Conservation (phyloP, 768 basidiomycete genomes). For the Galerina sulciceps region DNA sequence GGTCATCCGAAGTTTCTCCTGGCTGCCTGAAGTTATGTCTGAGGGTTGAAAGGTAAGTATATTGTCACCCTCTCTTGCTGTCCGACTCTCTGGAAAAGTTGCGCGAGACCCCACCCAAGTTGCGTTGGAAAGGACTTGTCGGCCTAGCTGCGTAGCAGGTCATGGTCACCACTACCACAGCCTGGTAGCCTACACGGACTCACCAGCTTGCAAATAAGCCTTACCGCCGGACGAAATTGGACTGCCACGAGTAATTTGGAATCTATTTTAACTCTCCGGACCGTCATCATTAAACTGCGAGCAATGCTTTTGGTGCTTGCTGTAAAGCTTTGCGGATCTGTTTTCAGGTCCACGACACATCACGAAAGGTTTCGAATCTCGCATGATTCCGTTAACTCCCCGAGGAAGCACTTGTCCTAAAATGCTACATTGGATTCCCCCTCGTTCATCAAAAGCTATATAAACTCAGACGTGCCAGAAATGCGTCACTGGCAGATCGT, state of each 20-base stretch:
- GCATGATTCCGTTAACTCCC: slow-evolving; percentile 44
- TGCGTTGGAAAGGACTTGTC: not conserved
- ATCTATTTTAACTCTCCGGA: slow-evolving; percentile 21
- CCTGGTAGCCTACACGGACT: not conserved
- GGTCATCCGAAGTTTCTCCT: slow-evolving; percentile 35
- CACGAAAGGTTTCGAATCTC: slow-evolving; percentile 21
- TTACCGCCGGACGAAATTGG: slow-evolving; percentile 30
- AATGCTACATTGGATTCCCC: slow-evolving; percentile 22
- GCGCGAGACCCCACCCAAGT: not conserved
- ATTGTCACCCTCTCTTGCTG: slow-evolving; percentile 1
- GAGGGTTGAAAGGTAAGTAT: slow-evolving; percentile 10
- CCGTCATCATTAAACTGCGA: slow-evolving; percentile 17
- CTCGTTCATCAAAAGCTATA: slow-evolving; percentile 21
- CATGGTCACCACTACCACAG: not conserved
- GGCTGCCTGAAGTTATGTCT: slow-evolving; percentile 8
- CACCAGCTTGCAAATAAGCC: slow-evolving; percentile 28
- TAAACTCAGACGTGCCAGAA: slow-evolving; percentile 16
- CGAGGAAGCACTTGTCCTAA: slow-evolving; percentile 35
- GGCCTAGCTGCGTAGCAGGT: not conserved
- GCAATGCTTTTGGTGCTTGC: slow-evolving; percentile 9
- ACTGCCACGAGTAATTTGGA: slow-evolving; percentile 19
- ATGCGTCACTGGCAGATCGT: slow-evolving; percentile 1
- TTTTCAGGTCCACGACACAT: slow-evolving; percentile 16
- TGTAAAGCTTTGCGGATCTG: slow-evolving; percentile 19
- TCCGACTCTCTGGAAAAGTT: not conserved